phyloP scores from a whole-genome alignment of 768 basidiomycete genomes.

The Tulasnella sp. region DNA sequence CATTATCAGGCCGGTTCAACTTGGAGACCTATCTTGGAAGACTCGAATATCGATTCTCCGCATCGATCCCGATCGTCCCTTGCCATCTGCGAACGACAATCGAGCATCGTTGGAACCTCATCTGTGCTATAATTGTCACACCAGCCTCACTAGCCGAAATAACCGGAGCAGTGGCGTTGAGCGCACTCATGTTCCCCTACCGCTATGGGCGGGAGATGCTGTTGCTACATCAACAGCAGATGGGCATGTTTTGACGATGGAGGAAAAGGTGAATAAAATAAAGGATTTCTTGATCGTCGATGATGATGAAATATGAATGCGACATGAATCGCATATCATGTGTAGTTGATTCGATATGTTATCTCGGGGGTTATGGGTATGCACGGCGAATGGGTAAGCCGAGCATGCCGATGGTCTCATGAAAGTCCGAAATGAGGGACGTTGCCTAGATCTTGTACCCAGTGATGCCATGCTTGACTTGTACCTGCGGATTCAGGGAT shows the following conservation, averaged over 20 bases:
- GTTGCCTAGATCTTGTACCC: too few species aligned
- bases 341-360: too few species aligned
- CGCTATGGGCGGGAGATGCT: not conserved
- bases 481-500: too few species aligned
- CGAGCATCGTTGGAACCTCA: slow-evolving; percentile 21
- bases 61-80: slow-evolving; percentile 24
- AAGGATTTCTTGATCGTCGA: slow-evolving; percentile 19
- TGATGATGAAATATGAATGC: not conserved
- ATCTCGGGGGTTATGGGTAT: too few species aligned
- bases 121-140: slow-evolving; percentile 55
- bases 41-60: slow-evolving; percentile 57
- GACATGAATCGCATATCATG: too few species aligned
- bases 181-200: not conserved
- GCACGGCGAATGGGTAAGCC: too few species aligned
- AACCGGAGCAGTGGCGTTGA: slow-evolving; percentile 2
- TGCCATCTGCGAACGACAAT: slow-evolving; percentile 26
- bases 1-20: slow-evolving; percentile 44
- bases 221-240: not conserved
- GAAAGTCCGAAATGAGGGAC: too few species aligned
- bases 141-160: slow-evolving; percentile 42
- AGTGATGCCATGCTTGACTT: too few species aligned
- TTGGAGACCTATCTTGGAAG: slow-evolving; percentile 61
- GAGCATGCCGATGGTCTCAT: too few species aligned
- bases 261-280: slow-evolving; percentile 14
- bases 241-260: not conserved